A percentile compares a stretch with the other conserved stretches of the same genome.
Evolutionary conservation across 1,284 basidiomycete genomes (phyloP).

Genomic region (Irpex sp.): DNA sequence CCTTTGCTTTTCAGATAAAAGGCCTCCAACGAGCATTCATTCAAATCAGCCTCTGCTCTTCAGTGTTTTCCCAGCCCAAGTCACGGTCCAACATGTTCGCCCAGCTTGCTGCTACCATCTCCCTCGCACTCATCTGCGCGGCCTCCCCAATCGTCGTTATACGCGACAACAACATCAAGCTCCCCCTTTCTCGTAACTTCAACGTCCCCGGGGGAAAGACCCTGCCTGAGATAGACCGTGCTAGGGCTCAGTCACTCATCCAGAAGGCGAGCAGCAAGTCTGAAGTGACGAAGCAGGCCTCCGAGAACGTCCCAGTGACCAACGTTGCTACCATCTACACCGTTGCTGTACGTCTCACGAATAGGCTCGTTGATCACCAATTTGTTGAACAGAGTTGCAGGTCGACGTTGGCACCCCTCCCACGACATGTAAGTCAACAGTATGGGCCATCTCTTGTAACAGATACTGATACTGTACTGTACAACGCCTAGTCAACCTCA

Average conservation of each 20-base stretch:
- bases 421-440: conserved; percentile 15
- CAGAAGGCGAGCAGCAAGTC: neutral
- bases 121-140: neutral
- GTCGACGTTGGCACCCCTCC: conserved; percentile 24
- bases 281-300: conserved; percentile 1
- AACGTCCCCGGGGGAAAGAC: conserved; percentile 19
- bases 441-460: neutral
- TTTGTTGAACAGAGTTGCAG: conserved; percentile 2
- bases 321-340: conserved; percentile 25
- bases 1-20: neutral
- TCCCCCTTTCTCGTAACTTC: conserved; percentile 22
- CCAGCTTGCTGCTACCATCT: neutral
- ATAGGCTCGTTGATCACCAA: neutral
- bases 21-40: neutral
- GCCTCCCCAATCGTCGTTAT: conserved; percentile 17
- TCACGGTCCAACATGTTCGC: neutral
- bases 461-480: neutral
- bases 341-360: conserved; percentile 10
- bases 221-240: conserved; percentile 22
- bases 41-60: neutral
- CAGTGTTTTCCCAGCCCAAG: neutral
- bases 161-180: conserved; percentile 19
- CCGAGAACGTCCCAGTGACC: conserved; percentile 18
- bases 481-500: conserved; percentile 9
- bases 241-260: conserved; percentile 22